Conservation (phyloP, 179 eudicot species). For the Beta lomatogona region DNA sequence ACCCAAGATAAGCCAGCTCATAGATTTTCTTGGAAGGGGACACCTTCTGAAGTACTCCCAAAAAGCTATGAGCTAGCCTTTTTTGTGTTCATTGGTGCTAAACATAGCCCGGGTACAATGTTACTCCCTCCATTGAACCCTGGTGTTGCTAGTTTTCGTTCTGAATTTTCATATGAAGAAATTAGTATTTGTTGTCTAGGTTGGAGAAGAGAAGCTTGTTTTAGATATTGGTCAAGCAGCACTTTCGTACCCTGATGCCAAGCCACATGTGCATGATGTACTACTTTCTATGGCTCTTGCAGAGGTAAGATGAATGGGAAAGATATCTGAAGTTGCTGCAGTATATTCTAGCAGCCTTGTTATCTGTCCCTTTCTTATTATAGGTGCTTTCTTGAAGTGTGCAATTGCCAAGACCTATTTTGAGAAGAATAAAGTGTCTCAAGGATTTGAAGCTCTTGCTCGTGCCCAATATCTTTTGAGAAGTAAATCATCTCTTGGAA, state of each 20-base stretch:
- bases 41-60: background rate
- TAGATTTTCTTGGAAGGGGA: background rate
- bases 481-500: constrained; percentile 72
- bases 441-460: constrained; percentile 99
- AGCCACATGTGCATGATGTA: constrained; percentile 79
- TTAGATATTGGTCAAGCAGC: constrained; percentile 84
- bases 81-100: background rate
- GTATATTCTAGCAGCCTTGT: constrained; percentile 45
- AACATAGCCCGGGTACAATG: background rate
- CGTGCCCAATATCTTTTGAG: constrained; percentile 91
- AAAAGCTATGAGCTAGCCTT: background rate
- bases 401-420: constrained; percentile 84
- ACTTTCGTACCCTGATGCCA: constrained; percentile 67
- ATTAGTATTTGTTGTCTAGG: constrained; percentile 45
- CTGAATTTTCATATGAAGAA: background rate
- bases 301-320: constrained; percentile 68
- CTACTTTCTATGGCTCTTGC: constrained; percentile 97
- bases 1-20: background rate
- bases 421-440: constrained; percentile 81
- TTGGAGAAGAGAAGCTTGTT: constrained; percentile 93
- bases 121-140: background rate
- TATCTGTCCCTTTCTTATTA: constrained; percentile 69
- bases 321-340: constrained; percentile 32
- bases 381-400: constrained; percentile 97
- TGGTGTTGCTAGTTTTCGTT: background rate